Evolutionary conservation across 768 basidiomycete genomes (phyloP).

Genomic region (Strobilomyces echinocephalus): DNA sequence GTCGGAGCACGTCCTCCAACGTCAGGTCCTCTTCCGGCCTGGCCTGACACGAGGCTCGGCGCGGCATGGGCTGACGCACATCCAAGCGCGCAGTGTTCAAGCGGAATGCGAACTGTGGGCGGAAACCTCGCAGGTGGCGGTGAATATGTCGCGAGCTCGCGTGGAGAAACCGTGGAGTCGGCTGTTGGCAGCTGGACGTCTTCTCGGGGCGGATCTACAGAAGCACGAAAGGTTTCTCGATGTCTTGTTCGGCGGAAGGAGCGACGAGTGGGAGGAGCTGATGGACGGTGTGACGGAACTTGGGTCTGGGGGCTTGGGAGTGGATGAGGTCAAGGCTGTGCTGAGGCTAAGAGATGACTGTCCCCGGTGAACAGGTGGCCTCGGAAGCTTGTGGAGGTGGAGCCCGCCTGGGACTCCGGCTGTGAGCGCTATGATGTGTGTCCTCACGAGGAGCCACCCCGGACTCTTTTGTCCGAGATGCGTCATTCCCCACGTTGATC

Average conservation of each 20-base stretch:
- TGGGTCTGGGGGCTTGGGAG: constrained; percentile 56
- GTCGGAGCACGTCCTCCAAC: constrained; percentile 75
- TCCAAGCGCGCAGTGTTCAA: constrained; percentile 57
- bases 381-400: too few species aligned
- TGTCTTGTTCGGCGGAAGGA: constrained; percentile 14
- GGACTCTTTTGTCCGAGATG: background rate
- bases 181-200: constrained; percentile 62
- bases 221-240: constrained; percentile 30
- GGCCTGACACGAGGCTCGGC: constrained; percentile 44
- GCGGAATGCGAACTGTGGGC: constrained; percentile 82
- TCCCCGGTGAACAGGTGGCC: too few species aligned
- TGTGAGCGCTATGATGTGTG: too few species aligned
- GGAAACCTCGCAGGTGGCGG: constrained; percentile 64
- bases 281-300: constrained; percentile 43
- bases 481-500: background rate
- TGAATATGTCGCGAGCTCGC: constrained; percentile 43
- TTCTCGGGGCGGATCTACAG: constrained; percentile 54
- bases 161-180: constrained; percentile 75
- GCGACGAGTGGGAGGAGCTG: constrained; percentile 48
- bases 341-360: constrained; percentile 45
- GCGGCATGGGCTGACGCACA: constrained; percentile 19
- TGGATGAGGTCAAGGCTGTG: constrained; percentile 57
- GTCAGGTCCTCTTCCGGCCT: constrained; percentile 76
- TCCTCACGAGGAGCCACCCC: background rate
- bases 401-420: too few species aligned